Percentiles rank a stretch among this genome's conserved stretches.
Evolutionary conservation across 805 yeast species (phyloP).

Genomic region (Ogataea philodendri): DNA sequence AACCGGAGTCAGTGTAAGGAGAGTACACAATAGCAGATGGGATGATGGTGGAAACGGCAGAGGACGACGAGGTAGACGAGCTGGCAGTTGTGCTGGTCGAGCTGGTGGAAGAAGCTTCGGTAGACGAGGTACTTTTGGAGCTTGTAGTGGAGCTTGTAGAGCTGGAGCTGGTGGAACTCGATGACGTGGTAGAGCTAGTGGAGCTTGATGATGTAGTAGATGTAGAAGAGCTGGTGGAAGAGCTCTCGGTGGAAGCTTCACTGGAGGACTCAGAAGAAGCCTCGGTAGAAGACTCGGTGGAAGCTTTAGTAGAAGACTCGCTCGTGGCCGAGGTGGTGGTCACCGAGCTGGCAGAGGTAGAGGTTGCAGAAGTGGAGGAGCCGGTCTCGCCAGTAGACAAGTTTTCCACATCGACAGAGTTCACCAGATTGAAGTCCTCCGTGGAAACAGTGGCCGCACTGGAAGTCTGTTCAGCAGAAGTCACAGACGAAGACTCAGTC

Average conservation of each 20-base stretch:
- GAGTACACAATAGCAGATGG: slow-evolving; percentile 71
- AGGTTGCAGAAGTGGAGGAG: slow-evolving; percentile 3
- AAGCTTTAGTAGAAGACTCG: neutral
- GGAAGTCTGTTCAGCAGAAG: slow-evolving; percentile 6
- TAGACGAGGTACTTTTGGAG: slow-evolving; percentile 29
- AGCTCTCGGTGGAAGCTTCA: slow-evolving; percentile 10
- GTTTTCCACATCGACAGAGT: slow-evolving; percentile 1
- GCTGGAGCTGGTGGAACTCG: slow-evolving; percentile 2
- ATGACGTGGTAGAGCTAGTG: slow-evolving; percentile 5
- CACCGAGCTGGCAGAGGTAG: neutral
- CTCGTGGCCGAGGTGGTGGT: too few relatives aligned
- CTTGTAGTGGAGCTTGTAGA: slow-evolving; percentile 24
- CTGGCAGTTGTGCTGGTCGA: slow-evolving; percentile 34
- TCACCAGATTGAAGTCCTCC: neutral
- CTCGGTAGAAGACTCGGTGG: slow-evolving; percentile 2
- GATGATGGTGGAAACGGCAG: slow-evolving; percentile 28
- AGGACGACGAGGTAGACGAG: slow-evolving; percentile 32
- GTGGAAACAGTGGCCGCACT: slow-evolving; percentile 12
- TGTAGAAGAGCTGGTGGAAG: slow-evolving; percentile 11
- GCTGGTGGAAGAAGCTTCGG: slow-evolving; percentile 29
- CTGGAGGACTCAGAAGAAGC: slow-evolving; percentile 14
- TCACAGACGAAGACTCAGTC: slow-evolving; percentile 16
- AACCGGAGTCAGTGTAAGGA: slow-evolving; percentile 68
- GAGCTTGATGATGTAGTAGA: slow-evolving; percentile 13
- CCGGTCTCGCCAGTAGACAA: slow-evolving; percentile 9